These are phyloP conservation scores for Diaporthe capsici DNA, from an alignment of 2,329 filamentous ascomycete species.

Conservation along the genomic window DNA sequence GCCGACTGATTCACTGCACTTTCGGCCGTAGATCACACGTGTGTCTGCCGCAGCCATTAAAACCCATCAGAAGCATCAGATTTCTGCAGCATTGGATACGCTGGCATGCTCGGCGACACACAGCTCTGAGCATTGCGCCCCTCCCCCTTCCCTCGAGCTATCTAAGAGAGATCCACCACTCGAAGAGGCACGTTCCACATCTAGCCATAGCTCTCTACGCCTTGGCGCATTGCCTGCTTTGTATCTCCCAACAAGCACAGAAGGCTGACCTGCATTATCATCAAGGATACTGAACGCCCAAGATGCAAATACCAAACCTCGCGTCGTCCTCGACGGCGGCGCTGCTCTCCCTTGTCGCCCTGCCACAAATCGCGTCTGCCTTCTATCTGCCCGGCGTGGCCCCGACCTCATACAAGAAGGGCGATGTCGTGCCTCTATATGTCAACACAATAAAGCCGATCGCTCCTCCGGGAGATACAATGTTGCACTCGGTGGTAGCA, in stretches of 20 bases:
- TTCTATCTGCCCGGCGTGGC: slow-evolving; percentile 98
- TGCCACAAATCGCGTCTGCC: slow-evolving; percentile 72
- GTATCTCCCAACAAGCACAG: neutral
- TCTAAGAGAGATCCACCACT: slow-evolving; percentile 1
- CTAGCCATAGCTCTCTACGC: slow-evolving; percentile 14
- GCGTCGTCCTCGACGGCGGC: slow-evolving; percentile 65
- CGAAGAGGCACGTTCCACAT: slow-evolving; percentile 20
- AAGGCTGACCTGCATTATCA: neutral
- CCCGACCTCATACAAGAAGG: slow-evolving; percentile 88
- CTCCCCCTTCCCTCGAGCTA: slow-evolving; percentile 4
- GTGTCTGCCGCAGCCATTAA: neutral
- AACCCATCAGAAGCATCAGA: neutral
- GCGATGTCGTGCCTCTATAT: slow-evolving; percentile 85
- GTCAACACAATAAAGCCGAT: slow-evolving; percentile 95
- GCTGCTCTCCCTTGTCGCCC: slow-evolving; percentile 63
- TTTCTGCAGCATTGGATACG: neutral
- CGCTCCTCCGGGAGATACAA: slow-evolving; percentile 80
- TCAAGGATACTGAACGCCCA: neutral
- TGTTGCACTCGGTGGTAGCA: slow-evolving; percentile 91
- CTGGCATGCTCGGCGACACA: slow-evolving; percentile 25
- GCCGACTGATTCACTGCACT: neutral
- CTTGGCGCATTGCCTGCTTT: slow-evolving; percentile 11
- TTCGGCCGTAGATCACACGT: neutral
- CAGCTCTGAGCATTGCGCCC: slow-evolving; percentile 26
- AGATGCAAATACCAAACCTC: slow-evolving; percentile 62